Percentiles rank a stretch among this genome's conserved stretches.
These are phyloP conservation scores for Bipolaris zeicola DNA, from an alignment of 2,329 filamentous ascomycete species.

Conservation along the genomic window DNA sequence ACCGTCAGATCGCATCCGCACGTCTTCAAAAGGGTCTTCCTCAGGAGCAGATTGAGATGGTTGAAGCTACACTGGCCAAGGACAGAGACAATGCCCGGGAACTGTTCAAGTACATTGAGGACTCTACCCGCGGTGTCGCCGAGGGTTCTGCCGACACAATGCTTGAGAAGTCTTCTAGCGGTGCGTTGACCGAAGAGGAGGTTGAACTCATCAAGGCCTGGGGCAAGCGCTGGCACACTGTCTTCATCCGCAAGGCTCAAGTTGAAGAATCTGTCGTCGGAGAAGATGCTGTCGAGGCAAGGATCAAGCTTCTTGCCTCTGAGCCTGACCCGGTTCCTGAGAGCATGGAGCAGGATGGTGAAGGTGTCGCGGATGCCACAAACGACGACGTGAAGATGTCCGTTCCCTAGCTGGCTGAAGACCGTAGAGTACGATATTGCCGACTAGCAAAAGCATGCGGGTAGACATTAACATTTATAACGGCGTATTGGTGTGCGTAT, in stretches of 20 bases:
- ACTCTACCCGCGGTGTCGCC: slow-evolving; percentile 75
- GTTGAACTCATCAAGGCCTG: slow-evolving; percentile 73
- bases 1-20: slow-evolving; percentile 76
- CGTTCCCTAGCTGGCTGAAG: slow-evolving; percentile 6
- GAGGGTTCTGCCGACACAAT: slow-evolving; percentile 74
- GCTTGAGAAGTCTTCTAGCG: slow-evolving; percentile 70
- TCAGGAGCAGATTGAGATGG: slow-evolving; percentile 62
- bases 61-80: slow-evolving; percentile 69
- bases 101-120: slow-evolving; percentile 81
- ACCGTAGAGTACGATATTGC: not conserved
- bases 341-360: slow-evolving; percentile 27
- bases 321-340: slow-evolving; percentile 32
- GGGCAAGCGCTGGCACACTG: slow-evolving; percentile 84
- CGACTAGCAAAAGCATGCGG: slow-evolving; percentile 8
- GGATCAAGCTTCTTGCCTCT: slow-evolving; percentile 44
- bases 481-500: not conserved
- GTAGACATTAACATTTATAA: not conserved
- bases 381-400: slow-evolving; percentile 36
- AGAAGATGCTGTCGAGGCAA: slow-evolving; percentile 59
- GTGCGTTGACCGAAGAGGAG: slow-evolving; percentile 47
- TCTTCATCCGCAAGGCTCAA: slow-evolving; percentile 79
- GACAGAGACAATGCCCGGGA: slow-evolving; percentile 78
- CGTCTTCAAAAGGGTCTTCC: slow-evolving; percentile 62
- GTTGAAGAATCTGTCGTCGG: slow-evolving; percentile 79
- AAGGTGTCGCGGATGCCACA: slow-evolving; percentile 27